These are phyloP conservation scores for Hibiscus syriacus DNA, from an alignment of 345 rosid species.

Conservation along the genomic window DNA sequence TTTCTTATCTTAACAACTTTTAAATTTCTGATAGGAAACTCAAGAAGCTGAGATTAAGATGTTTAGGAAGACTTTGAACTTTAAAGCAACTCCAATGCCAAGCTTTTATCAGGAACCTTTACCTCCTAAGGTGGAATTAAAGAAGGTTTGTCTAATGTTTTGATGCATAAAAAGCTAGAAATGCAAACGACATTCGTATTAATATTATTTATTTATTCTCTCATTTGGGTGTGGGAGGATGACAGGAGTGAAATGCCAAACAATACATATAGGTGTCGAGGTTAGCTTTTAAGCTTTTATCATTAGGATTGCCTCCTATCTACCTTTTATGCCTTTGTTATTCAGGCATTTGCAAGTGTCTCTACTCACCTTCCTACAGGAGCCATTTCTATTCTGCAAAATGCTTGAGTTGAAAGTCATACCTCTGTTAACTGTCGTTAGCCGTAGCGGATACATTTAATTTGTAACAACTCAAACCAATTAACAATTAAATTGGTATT, in stretches of 20 bases:
- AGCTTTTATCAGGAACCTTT: slow-evolving; percentile 94
- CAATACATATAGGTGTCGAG: neutral
- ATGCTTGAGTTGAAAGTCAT: neutral
- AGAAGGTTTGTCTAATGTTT: slow-evolving; percentile 50
- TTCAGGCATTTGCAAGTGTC: neutral
- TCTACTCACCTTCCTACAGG: neutral
- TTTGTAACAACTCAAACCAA: neutral
- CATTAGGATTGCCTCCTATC: neutral
- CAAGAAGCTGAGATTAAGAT: slow-evolving; percentile 93
- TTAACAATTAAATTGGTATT: neutral
- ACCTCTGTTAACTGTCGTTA: neutral
- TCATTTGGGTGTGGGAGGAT: neutral
- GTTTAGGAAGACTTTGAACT: slow-evolving; percentile 86
- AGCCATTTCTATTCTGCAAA: neutral
- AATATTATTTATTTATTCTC: neutral
- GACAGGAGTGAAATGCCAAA: neutral
- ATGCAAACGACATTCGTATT: neutral
- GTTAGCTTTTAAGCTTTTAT: neutral
- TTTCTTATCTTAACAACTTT: neutral
- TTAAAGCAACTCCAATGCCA: slow-evolving; percentile 99
- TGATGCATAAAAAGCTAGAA: neutral
- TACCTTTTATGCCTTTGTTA: neutral
- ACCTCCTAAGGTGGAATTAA: slow-evolving; percentile 77
- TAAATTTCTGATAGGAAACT: slow-evolving; percentile 53
- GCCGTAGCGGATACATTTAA: neutral